These are phyloP conservation scores for Acidomyces sp. DNA, from an alignment of 495 filamentous ascomycete species.

Conservation along the genomic window DNA sequence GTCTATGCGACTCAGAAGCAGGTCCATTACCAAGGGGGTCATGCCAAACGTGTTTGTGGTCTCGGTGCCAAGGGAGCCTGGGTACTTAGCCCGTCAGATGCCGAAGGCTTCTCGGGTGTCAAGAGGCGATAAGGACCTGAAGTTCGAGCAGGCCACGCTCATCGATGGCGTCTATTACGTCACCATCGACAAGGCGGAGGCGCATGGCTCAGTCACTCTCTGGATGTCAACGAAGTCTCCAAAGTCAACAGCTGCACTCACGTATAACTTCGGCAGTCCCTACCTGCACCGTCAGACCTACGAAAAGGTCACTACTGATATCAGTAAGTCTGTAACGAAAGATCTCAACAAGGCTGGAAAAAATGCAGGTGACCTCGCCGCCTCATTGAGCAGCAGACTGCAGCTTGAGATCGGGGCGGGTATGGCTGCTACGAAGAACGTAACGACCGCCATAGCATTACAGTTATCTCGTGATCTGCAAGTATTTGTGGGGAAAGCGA, in stretches of 20 bases:
- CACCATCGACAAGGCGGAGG: conserved; percentile 1
- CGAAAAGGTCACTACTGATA: conserved; percentile 5
- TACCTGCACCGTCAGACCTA: conserved; percentile 7
- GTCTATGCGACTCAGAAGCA: neutral
- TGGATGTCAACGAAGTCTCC: neutral
- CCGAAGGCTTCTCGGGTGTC: neutral
- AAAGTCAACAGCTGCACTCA: neutral
- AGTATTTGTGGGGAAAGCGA: conserved; percentile 5
- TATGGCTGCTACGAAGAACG: conserved; percentile 13
- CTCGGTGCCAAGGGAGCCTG: conserved; percentile 2
- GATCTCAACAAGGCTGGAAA: too few relatives aligned
- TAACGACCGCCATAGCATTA: conserved; percentile 9
- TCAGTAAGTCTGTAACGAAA: conserved; percentile 10
- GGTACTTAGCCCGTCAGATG: neutral
- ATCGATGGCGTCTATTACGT: conserved; percentile 16
- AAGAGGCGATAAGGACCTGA: neutral
- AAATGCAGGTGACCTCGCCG: conserved; percentile 1
- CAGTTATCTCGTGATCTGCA: conserved; percentile 10
- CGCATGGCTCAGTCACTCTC: conserved; percentile 5
- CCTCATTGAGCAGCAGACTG: conserved; percentile 1
- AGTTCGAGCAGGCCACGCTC: conserved; percentile 6
- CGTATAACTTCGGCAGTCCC: conserved; percentile 13
- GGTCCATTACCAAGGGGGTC: neutral
- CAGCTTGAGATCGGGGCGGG: conserved; percentile 8
- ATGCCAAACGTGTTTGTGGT: conserved; percentile 10